These are phyloP conservation scores for Borovskyia barvae DNA, from an alignment of 208 protist genomes.

Conservation along the genomic window DNA sequence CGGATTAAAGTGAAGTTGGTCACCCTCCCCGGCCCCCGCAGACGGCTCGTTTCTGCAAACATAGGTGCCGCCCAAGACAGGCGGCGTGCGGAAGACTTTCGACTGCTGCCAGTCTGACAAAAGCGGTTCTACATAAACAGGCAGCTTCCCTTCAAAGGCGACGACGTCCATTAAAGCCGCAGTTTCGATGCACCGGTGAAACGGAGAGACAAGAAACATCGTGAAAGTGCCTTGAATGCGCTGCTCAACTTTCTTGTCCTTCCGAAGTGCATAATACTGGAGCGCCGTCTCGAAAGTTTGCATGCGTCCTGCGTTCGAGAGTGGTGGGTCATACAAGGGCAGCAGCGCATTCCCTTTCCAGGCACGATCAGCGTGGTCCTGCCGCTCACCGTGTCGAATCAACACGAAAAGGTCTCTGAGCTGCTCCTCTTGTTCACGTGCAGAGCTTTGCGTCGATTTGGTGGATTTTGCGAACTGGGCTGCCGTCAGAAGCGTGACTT, in stretches of 20 bases:
- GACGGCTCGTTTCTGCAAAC: neutral
- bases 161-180: constrained; percentile 75
- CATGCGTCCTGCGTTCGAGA: constrained; percentile 60
- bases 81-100: constrained; percentile 63
- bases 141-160: constrained; percentile 63
- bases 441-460: constrained; percentile 34
- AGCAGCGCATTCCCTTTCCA: constrained; percentile 64
- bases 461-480: constrained; percentile 47
- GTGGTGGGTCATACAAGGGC: constrained; percentile 69
- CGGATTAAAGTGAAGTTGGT: constrained; percentile 23
- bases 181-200: constrained; percentile 84
- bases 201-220: constrained; percentile 68
- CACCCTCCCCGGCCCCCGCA: neutral
- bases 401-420: constrained; percentile 64
- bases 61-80: constrained; percentile 63
- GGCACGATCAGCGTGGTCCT: constrained; percentile 69
- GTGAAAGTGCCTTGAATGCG: constrained; percentile 66
- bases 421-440: constrained; percentile 24
- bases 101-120: constrained; percentile 80
- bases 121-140: constrained; percentile 75
- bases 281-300: constrained; percentile 84
- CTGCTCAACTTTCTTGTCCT: constrained; percentile 52
- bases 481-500: constrained; percentile 57
- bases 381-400: constrained; percentile 77
- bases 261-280: constrained; percentile 42